Evolutionary conservation across 2,329 filamentous ascomycete genomes (phyloP).

Genomic region (Cyanodermella asteris): DNA sequence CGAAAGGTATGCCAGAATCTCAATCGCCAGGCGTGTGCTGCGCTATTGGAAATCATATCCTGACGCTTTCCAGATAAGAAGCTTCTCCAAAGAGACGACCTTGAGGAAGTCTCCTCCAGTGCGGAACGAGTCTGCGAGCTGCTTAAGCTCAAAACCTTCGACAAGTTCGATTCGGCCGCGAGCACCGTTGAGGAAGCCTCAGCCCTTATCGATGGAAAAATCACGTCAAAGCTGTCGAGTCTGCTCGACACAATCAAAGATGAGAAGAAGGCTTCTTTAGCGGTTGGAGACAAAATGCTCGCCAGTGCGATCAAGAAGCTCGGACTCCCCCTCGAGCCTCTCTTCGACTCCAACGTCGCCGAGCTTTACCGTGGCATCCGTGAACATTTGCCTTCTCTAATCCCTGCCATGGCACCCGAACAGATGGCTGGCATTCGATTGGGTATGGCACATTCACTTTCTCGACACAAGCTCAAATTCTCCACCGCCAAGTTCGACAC

Average conservation of each 20-base stretch:
- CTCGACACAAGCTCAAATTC: conserved; percentile 95
- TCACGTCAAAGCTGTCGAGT: conserved; percentile 62
- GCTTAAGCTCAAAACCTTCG: conserved; percentile 88
- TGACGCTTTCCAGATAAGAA: not conserved
- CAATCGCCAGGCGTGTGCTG: conserved; percentile 59
- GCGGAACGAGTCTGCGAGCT: conserved; percentile 23
- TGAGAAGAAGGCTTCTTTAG: conserved; percentile 90
- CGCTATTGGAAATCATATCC: conserved; percentile 40
- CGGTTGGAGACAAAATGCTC: conserved; percentile 82
- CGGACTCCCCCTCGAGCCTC: conserved; percentile 60
- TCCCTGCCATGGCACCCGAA: conserved; percentile 65
- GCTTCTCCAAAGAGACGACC: not conserved
- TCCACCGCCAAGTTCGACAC: conserved; percentile 96
- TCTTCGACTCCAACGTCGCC: conserved; percentile 61
- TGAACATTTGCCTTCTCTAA: conserved; percentile 70
- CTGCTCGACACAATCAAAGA: conserved; percentile 82
- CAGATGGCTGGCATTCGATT: conserved; percentile 88
- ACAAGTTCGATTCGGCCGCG: conserved; percentile 89
- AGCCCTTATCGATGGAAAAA: conserved; percentile 77
- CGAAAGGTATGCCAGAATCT: conserved; percentile 96
- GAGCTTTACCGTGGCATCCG: conserved; percentile 91
- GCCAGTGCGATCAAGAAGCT: conserved; percentile 81
- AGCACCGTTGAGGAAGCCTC: conserved; percentile 68
- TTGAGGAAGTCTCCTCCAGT: conserved; percentile 7
- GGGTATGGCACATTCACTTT: conserved; percentile 90